Evolutionary conservation across 768 basidiomycete genomes (phyloP).

Genomic region (Serpula lacrymans): DNA sequence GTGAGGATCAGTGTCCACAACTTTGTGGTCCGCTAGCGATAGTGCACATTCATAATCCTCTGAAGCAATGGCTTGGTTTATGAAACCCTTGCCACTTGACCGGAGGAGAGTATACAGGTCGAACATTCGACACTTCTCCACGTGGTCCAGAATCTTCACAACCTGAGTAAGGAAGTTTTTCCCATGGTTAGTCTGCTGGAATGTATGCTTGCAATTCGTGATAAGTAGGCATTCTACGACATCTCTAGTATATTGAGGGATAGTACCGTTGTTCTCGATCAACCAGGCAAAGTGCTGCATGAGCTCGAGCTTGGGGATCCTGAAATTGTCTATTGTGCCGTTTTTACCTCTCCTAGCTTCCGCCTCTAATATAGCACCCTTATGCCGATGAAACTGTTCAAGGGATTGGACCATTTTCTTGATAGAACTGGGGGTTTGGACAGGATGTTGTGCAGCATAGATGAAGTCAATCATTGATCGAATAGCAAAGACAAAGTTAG

Average conservation of each 20-base stretch:
- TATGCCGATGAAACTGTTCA: conserved; percentile 30
- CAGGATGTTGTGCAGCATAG: conserved; percentile 8
- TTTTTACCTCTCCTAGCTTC: conserved; percentile 24
- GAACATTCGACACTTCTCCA: conserved; percentile 28
- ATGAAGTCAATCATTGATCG: conserved; percentile 11
- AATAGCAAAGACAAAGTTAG: conserved; percentile 1
- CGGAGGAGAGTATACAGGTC: conserved; percentile 1
- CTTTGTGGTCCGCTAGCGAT: too few relatives aligned
- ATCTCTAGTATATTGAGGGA: conserved; percentile 34
- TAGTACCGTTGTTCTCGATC: conserved; percentile 23
- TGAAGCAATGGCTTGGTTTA: too few relatives aligned
- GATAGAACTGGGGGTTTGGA: not conserved
- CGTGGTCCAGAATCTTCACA: conserved; percentile 28
- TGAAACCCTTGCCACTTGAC: not conserved
- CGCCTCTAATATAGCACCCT: conserved; percentile 26
- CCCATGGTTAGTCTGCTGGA: too few relatives aligned
- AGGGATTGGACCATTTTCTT: conserved; percentile 12
- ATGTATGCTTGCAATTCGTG: too few relatives aligned
- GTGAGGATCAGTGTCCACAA: too few relatives aligned
- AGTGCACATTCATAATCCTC: too few relatives aligned
- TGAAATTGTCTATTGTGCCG: conserved; percentile 26
- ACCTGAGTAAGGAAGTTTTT: too few relatives aligned
- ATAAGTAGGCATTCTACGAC: conserved; percentile 33
- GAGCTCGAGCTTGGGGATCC: conserved; percentile 41
- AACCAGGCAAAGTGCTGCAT: conserved; percentile 29